Evolutionary conservation across 768 basidiomycete species (phyloP).

Genomic region (Mrakia hoshinonis): DNA sequence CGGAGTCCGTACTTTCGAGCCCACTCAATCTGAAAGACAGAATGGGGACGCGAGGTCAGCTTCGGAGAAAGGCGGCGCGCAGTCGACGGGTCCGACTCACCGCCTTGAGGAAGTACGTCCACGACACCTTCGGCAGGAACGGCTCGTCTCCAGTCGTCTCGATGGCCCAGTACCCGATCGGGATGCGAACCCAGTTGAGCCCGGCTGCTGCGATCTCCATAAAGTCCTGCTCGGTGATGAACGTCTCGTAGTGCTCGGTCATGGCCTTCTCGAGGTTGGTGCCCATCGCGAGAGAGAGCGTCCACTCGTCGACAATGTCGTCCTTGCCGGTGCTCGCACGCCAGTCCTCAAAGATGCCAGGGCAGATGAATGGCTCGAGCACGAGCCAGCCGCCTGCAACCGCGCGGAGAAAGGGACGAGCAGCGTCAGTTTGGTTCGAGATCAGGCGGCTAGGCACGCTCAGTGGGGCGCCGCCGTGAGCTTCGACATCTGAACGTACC

Average conservation of each 20-base stretch:
- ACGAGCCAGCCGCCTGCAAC: slow-evolving; percentile 32
- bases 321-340: slow-evolving; percentile 31
- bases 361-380: slow-evolving; percentile 37
- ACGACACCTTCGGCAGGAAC: slow-evolving; percentile 67
- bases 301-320: slow-evolving; percentile 38
- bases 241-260: slow-evolving; percentile 84
- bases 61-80: background rate
- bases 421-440: slow-evolving; percentile 1
- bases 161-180: slow-evolving; percentile 86
- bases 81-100: background rate
- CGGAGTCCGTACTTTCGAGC: slow-evolving; percentile 92
- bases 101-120: slow-evolving; percentile 91
- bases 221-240: slow-evolving; percentile 58
- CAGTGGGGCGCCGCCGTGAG: background rate
- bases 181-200: slow-evolving; percentile 61
- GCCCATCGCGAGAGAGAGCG: slow-evolving; percentile 38
- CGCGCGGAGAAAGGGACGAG: background rate
- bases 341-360: slow-evolving; percentile 37
- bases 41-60: background rate
- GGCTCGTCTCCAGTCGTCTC: slow-evolving; percentile 70
- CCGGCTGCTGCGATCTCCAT: slow-evolving; percentile 87
- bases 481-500: background rate
- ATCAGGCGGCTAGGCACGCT: background rate
- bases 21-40: slow-evolving; percentile 55
- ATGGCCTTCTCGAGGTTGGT: slow-evolving; percentile 58